A percentile compares a stretch with the other conserved stretches of the same genome.
Evolutionary conservation across 1,139 yeast species (phyloP).

Genomic region (Pichia sp.): DNA sequence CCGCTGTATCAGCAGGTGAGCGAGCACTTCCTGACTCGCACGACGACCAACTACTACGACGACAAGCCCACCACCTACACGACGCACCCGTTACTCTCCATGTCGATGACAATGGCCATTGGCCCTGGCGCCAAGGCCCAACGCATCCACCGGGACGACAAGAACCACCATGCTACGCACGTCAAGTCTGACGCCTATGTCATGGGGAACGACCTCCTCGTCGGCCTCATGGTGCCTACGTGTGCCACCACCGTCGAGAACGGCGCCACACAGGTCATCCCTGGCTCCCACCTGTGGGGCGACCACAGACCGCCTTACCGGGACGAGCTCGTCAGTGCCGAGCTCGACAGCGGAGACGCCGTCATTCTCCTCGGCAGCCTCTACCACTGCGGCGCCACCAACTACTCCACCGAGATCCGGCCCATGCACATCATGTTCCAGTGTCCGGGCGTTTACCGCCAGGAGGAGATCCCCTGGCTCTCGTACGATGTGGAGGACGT

Average conservation of each 20-base stretch:
- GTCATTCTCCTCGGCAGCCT: conserved; percentile 17
- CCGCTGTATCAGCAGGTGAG: conserved; percentile 15
- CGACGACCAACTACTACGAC: conserved; percentile 17
- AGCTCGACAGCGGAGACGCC: conserved; percentile 20
- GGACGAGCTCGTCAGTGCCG: conserved; percentile 17
- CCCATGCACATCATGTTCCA: conserved; percentile 21
- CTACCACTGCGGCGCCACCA: conserved; percentile 21
- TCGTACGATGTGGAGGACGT: conserved; percentile 16
- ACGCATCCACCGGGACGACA: conserved; percentile 29
- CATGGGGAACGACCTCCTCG: conserved; percentile 22
- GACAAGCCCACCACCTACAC: conserved; percentile 16
- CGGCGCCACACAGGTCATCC: conserved; percentile 31
- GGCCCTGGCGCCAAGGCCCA: conserved; percentile 29
- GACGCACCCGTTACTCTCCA: conserved; percentile 18
- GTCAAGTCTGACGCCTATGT: conserved; percentile 19
- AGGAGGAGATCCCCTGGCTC: conserved; percentile 19
- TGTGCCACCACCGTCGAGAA: conserved; percentile 27
- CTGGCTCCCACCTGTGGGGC: conserved; percentile 30
- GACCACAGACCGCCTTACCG: conserved; percentile 19
- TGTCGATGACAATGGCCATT: conserved; percentile 20
- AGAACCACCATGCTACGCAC: conserved; percentile 27
- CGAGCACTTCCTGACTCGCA: conserved; percentile 15
- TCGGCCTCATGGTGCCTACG: conserved; percentile 27
- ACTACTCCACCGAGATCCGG: conserved; percentile 13
- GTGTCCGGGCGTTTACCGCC: conserved; percentile 19